Percentiles rank a stretch among this genome's conserved stretches.
These are phyloP conservation scores for Sporothrix curviconia DNA, from an alignment of 2,329 filamentous ascomycete species.

Conservation along the genomic window DNA sequence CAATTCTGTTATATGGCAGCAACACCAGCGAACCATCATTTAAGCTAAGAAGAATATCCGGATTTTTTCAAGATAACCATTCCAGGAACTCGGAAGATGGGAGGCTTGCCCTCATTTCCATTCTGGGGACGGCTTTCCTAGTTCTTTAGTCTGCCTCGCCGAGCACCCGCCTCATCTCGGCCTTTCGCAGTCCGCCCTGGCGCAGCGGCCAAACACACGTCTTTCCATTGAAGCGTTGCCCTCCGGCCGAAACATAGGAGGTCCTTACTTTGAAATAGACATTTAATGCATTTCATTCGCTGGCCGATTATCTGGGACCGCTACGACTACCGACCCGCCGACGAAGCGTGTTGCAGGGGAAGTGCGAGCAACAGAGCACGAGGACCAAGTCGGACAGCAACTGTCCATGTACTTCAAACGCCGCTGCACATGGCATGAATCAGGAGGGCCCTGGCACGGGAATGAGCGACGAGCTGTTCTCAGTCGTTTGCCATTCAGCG, in stretches of 20 bases:
- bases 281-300: no score
- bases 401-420: conserved; percentile 1
- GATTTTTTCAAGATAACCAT: neutral
- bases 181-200: neutral
- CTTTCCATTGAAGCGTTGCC: neutral
- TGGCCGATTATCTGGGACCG: no score
- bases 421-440: conserved; percentile 1
- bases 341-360: no score
- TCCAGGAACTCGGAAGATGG: conserved; percentile 5
- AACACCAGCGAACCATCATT: neutral
- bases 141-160: no score
- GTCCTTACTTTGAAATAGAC: no score
- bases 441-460: neutral
- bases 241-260: no score
- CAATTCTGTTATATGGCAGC: neutral
- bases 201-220: neutral
- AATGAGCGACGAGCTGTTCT: neutral
- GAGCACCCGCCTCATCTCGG: no score
- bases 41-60: neutral
- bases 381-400: no score
- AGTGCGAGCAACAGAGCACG: no score
- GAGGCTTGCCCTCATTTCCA: no score
- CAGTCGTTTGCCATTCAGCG: neutral
- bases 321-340: no score
- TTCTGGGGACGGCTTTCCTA: neutral